Conservation (phyloP, 2,329 filamentous ascomycete genomes). For the Arthrobotrys sinensis region DNA sequence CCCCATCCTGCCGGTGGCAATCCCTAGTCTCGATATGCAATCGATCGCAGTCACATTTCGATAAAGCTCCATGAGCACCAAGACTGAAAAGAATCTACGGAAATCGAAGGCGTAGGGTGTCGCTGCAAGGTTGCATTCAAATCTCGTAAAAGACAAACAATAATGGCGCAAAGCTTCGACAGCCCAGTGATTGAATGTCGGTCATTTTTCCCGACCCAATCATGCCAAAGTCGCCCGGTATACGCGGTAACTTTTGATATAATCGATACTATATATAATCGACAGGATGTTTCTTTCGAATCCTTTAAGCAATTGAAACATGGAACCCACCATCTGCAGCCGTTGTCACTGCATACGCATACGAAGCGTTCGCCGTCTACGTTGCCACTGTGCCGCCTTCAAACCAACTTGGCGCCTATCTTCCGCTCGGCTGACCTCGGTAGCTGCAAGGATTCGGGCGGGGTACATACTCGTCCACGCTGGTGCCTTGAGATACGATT, state of each 20-base stretch:
- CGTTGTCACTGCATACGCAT: constrained; percentile 11
- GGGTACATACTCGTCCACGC: constrained; percentile 9
- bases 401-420: constrained; percentile 19
- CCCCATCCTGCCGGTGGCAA: background rate
- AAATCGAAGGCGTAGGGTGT: background rate
- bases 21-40: too few relatives aligned
- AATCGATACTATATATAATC: background rate
- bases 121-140: background rate
- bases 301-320: background rate
- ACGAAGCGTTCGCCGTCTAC: background rate
- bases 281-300: background rate
- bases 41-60: too few relatives aligned
- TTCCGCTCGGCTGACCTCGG: constrained; percentile 23
- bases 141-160: constrained; percentile 23
- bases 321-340: constrained; percentile 17
- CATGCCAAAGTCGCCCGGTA: background rate
- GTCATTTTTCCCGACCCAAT: constrained; percentile 28
- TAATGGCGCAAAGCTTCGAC: constrained; percentile 1
- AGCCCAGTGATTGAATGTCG: background rate
- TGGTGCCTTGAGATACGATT: constrained; percentile 1
- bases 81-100: constrained; percentile 1
- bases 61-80: too few relatives aligned
- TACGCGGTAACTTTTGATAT: constrained; percentile 10
- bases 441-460: constrained; percentile 16
- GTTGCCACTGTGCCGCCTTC: constrained; percentile 27